Evolutionary conservation across 2,329 filamentous ascomycete species (phyloP), one percentile per base, ranked within the genome.

Genomic region (Penicillium expansum): DNA sequence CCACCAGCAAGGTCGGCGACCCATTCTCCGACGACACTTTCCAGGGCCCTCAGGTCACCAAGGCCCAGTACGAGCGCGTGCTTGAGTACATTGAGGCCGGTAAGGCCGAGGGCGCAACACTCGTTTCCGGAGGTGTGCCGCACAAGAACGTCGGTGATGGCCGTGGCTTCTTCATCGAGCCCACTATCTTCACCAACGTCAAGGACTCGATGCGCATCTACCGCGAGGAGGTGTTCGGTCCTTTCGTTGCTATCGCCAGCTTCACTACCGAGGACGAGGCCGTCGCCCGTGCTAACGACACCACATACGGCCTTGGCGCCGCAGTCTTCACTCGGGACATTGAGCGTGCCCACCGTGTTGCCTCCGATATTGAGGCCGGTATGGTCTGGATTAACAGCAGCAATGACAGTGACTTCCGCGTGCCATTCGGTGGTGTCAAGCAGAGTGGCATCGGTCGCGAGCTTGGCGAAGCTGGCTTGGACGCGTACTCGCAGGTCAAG

Each of bases 331-430:
- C 71, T 0, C 77, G 83, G 63, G 82, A 89, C 67, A 83, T 90
- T 64, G 82, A 83, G 65, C 82, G 82, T 62, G 87, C 85, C 3
- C 81, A 84, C 67, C 77, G 82, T 1, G 72, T 84, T 3, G 76
- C 80, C 2, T 74, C 78, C 3, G 76, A 79, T 45, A 77, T 90
- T 44, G 85, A 89, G 70, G 82, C 84, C 13, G 87, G 87, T 30
- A 88, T 88, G 81, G 86, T 90, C 4, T 88, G 86, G 77, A 83
- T 90, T 68, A 90, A 90, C 65, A 82, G 79, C 63, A 81, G 80
- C 71, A 82, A 79, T 55, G 75, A 78, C 62, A 71, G 71, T 45
- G 72, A 77, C 57, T 74, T 76, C 67, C 72, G 76, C 9, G 77
- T 86, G 44, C 84, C 84, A 0, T 86, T 86, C 64, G 84, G 84